Conservation (phyloP, 1,139 yeast genomes). For the Hemisphaericaspora lyxosophila region DNA sequence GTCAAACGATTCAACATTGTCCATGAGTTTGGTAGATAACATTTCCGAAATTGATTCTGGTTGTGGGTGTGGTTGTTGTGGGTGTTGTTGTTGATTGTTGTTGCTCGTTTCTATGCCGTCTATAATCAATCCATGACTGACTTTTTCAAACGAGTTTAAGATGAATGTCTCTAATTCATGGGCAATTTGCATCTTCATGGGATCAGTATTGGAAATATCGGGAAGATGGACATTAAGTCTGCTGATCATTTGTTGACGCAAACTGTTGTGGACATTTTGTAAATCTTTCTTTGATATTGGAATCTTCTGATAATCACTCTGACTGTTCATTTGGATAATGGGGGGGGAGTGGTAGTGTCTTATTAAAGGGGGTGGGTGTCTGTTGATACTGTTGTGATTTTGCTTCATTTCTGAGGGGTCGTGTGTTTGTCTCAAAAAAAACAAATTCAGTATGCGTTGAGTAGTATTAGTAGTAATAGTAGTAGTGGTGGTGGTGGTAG, state of each 20-base stretch:
- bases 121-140: conserved; percentile 44
- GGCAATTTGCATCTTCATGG: conserved; percentile 45
- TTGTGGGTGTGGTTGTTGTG: not conserved
- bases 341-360: too few species aligned
- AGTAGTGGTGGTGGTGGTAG: too few species aligned
- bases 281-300: conserved; percentile 52
- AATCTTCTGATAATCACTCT: too few species aligned
- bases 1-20: conserved; percentile 64
- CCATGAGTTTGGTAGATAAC: conserved; percentile 33
- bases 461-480: too few species aligned
- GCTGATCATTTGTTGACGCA: conserved; percentile 31
- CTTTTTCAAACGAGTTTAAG: conserved; percentile 45
- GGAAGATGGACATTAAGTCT: conserved; percentile 53
- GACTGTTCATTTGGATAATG: too few species aligned
- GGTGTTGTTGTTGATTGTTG: not conserved
- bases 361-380: not conserved
- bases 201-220: conserved; percentile 38
- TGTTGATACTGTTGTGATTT: too few species aligned
- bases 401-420: too few species aligned
- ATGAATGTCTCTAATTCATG: conserved; percentile 44
- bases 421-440: too few species aligned
- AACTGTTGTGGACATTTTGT: conserved; percentile 40
- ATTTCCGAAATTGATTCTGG: not conserved
- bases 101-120: conserved; percentile 38
- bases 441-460: too few species aligned